A percentile compares a stretch with the other conserved stretches of the same genome.
These are phyloP conservation scores for Naganishia vaughanmartiniae DNA, from an alignment of 768 basidiomycete genomes.

Conservation along the genomic window DNA sequence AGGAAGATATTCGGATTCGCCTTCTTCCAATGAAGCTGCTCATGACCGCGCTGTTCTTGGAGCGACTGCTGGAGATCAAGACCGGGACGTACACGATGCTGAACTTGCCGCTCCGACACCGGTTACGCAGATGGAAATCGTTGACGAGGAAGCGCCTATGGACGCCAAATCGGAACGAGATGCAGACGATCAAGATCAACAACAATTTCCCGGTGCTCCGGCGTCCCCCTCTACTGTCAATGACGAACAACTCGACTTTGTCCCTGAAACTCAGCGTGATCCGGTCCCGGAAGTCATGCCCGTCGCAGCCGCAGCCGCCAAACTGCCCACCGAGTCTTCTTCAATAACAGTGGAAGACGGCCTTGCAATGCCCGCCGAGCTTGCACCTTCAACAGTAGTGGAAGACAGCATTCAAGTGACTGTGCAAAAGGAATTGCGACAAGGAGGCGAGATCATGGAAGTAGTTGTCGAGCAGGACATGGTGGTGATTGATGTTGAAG, in stretches of 20 bases:
- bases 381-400: not conserved
- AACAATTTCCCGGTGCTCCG: not conserved
- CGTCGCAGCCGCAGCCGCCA: not conserved
- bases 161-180: not conserved
- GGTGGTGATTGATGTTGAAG: not conserved
- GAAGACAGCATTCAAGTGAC: not conserved
- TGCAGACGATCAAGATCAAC: not conserved
- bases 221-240: not conserved
- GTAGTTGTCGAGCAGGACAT: not conserved
- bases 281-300: not conserved
- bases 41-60: no score
- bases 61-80: no score
- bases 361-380: no score
- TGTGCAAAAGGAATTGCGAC: not conserved
- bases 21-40: no score
- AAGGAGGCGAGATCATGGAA: not conserved
- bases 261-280: slow-evolving; percentile 7
- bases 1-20: no score
- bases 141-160: not conserved
- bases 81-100: no score
- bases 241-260: not conserved
- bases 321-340: not conserved
- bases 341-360: no score
- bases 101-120: not conserved
- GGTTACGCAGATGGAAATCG: not conserved